phyloP scores from a whole-genome alignment of 306 rosid genomes.

The Cucurbita moschata region DNA sequence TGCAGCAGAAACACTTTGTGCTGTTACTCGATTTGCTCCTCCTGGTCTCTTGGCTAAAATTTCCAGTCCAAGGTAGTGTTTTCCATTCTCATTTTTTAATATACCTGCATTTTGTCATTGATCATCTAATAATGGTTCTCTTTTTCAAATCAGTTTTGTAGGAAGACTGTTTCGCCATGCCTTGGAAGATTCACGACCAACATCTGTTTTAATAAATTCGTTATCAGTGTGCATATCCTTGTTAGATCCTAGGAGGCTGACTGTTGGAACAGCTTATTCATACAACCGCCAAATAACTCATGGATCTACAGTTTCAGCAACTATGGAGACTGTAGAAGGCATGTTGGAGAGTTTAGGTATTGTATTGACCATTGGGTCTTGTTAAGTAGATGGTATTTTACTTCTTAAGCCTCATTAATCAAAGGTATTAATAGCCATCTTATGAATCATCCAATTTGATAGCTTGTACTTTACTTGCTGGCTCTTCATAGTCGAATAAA shows the following conservation, averaged over 20 bases:
- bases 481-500: neutral
- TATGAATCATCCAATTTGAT: neutral
- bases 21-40: constrained; percentile 90
- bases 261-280: constrained; percentile 47
- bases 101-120: neutral
- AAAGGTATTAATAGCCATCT: neutral
- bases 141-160: constrained; percentile 45
- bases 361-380: neutral
- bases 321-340: constrained; percentile 90
- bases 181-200: constrained; percentile 83
- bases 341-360: constrained; percentile 90
- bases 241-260: constrained; percentile 76
- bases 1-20: constrained; percentile 93
- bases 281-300: constrained; percentile 61
- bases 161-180: constrained; percentile 88
- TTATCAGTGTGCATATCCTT: constrained; percentile 88
- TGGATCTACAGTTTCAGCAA: constrained; percentile 50
- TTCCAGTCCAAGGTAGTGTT: constrained; percentile 64
- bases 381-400: neutral
- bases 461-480: neutral
- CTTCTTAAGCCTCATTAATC: neutral
- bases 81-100: neutral
- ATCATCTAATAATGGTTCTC: constrained; percentile 6
- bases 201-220: constrained; percentile 83
- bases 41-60: constrained; percentile 74